A percentile compares a stretch with the other conserved stretches of the same genome.
These are phyloP conservation scores for Acidiella bohemica DNA, from an alignment of 495 filamentous ascomycete genomes.

Conservation along the genomic window DNA sequence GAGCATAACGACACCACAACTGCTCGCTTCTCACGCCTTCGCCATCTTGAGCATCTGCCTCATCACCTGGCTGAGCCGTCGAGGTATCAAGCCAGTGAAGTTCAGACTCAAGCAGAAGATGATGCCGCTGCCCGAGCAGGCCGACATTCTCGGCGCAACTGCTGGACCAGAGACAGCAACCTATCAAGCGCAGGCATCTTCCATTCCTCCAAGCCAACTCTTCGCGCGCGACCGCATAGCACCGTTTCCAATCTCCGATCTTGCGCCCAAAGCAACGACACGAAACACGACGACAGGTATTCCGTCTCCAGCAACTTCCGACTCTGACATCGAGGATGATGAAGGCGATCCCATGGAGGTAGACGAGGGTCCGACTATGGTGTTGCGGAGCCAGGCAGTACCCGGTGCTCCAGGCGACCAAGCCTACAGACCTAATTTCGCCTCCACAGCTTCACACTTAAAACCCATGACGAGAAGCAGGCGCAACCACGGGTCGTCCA, in stretches of 20 bases:
- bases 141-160: conserved; percentile 14
- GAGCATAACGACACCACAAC: conserved; percentile 3
- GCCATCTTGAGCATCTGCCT: neutral
- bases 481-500: conserved; percentile 10
- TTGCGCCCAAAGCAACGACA: conserved; percentile 7
- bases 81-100: conserved; percentile 3
- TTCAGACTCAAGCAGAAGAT: conserved; percentile 13
- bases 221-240: conserved; percentile 7
- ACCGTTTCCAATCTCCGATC: conserved; percentile 17
- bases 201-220: conserved; percentile 11
- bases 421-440: neutral
- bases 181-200: conserved; percentile 8
- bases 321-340: conserved; percentile 6
- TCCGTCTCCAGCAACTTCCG: conserved; percentile 6
- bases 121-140: conserved; percentile 13
- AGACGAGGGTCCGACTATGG: neutral
- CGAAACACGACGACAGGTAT: neutral
- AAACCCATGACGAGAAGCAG: conserved; percentile 2
- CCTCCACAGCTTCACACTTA: too few species aligned
- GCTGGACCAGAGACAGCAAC: conserved; percentile 11
- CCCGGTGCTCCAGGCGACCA: conserved; percentile 6
- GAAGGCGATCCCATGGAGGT: conserved; percentile 17
- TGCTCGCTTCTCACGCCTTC: conserved; percentile 10
- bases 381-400: neutral
- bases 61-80: conserved; percentile 10